phyloP scores from a whole-genome alignment of 2,329 filamentous ascomycete species.

The Bertia moriformis region DNA sequence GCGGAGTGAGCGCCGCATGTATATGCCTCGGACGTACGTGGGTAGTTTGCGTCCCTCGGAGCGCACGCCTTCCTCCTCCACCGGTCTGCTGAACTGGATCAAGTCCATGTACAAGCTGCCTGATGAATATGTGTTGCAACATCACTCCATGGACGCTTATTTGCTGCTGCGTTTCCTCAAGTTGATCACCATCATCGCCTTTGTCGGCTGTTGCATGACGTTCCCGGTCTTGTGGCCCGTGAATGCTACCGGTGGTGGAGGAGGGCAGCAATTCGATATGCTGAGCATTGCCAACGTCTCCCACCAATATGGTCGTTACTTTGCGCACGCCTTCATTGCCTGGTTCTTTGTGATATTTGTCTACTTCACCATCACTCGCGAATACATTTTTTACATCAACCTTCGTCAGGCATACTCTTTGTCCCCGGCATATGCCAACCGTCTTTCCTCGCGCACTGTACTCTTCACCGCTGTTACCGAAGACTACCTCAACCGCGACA shows the following conservation, averaged over 20 bases:
- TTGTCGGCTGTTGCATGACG: slow-evolving; percentile 70
- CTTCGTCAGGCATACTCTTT: slow-evolving; percentile 83
- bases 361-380: slow-evolving; percentile 74
- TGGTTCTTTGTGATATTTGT: slow-evolving; percentile 72
- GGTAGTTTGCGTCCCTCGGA: slow-evolving; percentile 22
- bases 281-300: slow-evolving; percentile 67
- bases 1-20: slow-evolving; percentile 28
- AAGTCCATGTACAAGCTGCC: slow-evolving; percentile 48
- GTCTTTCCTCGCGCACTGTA: slow-evolving; percentile 79
- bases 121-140: slow-evolving; percentile 72
- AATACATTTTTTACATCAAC: slow-evolving; percentile 84
- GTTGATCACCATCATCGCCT: slow-evolving; percentile 61
- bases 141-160: slow-evolving; percentile 84
- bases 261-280: slow-evolving; percentile 53
- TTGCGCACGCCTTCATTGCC: slow-evolving; percentile 65
- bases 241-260: slow-evolving; percentile 67
- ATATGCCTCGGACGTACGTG: slow-evolving; percentile 37
- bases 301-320: slow-evolving; percentile 51
- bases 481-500: slow-evolving; percentile 63
- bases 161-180: slow-evolving; percentile 81
- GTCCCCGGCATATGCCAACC: slow-evolving; percentile 68
- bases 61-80: slow-evolving; percentile 42
- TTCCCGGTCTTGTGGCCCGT: slow-evolving; percentile 79
- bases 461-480: slow-evolving; percentile 76
- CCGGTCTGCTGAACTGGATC: slow-evolving; percentile 54